These are phyloP conservation scores for Glutinoglossum americanum DNA, from an alignment of 495 filamentous ascomycete species.

Conservation along the genomic window DNA sequence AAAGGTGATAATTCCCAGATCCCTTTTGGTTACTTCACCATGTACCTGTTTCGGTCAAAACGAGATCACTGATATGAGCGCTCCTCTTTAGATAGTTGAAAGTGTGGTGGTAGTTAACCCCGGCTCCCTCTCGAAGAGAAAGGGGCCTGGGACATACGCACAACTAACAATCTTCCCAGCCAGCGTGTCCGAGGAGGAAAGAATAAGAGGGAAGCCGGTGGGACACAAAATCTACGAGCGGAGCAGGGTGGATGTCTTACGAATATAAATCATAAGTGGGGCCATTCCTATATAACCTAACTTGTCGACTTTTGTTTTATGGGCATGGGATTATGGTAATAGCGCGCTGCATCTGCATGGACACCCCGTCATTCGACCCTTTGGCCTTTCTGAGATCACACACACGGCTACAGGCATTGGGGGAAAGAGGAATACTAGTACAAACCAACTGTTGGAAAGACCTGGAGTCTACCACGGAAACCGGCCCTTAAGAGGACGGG, in stretches of 20 bases:
- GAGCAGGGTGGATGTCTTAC: constrained; percentile 63
- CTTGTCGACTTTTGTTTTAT: neutral
- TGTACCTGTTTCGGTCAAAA: neutral
- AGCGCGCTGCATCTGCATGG: neutral
- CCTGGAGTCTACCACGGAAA: neutral
- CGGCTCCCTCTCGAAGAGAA: constrained; percentile 62
- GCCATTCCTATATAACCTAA: neutral
- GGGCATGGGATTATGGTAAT: neutral
- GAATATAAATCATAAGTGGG: constrained; percentile 29
- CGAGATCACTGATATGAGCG: neutral
- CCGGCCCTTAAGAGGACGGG: neutral
- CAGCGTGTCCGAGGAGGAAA: constrained; percentile 34
- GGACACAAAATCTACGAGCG: constrained; percentile 60
- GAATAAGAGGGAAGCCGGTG: constrained; percentile 29
- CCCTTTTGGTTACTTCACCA: neutral
- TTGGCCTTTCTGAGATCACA: neutral
- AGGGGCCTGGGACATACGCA: constrained; percentile 60
- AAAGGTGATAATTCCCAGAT: constrained; percentile 34
- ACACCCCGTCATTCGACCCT: neutral
- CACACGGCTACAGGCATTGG: neutral
- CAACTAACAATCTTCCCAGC: constrained; percentile 50
- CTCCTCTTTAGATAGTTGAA: constrained; percentile 44
- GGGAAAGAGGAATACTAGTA: neutral
- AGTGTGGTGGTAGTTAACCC: constrained; percentile 75
- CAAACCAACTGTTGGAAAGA: neutral